phyloP scores from a whole-genome alignment of 2,329 filamentous ascomycete genomes.

The Podosphaera fusca region DNA sequence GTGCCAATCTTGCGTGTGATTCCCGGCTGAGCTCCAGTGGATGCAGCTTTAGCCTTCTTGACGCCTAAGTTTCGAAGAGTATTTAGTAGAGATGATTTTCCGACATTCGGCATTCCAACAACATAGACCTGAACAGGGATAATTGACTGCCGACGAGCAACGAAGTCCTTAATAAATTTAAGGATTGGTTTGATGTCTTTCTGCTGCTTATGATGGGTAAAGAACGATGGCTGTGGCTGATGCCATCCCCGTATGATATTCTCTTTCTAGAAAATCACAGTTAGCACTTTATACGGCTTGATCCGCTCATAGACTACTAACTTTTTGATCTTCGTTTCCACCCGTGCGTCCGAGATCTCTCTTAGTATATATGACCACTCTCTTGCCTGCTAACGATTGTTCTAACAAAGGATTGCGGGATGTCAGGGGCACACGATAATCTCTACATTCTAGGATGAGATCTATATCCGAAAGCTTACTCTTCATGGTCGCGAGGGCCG shows the following conservation, averaged over 20 bases:
- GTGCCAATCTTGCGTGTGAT: constrained; percentile 69
- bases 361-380: constrained; percentile 82
- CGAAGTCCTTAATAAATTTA: constrained; percentile 26
- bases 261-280: constrained; percentile 20
- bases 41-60: constrained; percentile 43
- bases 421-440: constrained; percentile 73
- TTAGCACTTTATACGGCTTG: no score
- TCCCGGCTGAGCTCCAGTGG: constrained; percentile 69
- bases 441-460: constrained; percentile 81
- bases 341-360: constrained; percentile 41
- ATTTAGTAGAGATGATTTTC: constrained; percentile 89
- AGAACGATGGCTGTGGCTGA: constrained; percentile 25
- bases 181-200: constrained; percentile 21
- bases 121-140: constrained; percentile 68
- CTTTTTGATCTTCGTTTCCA: constrained; percentile 19
- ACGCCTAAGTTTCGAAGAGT: constrained; percentile 50
- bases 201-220: constrained; percentile 25
- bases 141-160: constrained; percentile 31
- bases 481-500: constrained; percentile 65
- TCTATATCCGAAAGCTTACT: constrained; percentile 57
- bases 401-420: constrained; percentile 84
- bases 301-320: constrained; percentile 10
- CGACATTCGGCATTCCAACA: constrained; percentile 94
- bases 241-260: constrained; percentile 30
- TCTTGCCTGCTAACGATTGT: constrained; percentile 44